Evolutionary conservation across 2,329 filamentous ascomycete species (phyloP).

Genomic region (Coniella vitis): DNA sequence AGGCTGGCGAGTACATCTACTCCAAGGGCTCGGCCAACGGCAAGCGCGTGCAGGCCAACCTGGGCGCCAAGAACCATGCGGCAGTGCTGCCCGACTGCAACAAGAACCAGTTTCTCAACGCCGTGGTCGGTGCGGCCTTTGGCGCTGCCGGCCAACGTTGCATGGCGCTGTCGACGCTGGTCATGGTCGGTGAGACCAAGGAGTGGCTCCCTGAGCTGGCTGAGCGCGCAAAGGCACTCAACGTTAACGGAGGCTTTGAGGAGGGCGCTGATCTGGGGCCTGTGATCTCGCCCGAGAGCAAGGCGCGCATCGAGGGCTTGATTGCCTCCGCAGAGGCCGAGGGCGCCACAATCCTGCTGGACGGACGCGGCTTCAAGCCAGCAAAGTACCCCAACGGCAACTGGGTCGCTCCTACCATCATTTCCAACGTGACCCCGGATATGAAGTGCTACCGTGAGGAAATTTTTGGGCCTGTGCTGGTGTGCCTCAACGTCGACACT

Average conservation of each 20-base stretch:
- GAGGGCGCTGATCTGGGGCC: slow-evolving; percentile 72
- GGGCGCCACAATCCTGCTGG: slow-evolving; percentile 75
- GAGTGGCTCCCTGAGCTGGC: slow-evolving; percentile 75
- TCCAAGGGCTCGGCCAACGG: slow-evolving; percentile 71
- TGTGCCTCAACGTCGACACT: slow-evolving; percentile 71
- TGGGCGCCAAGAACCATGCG: slow-evolving; percentile 85
- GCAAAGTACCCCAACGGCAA: slow-evolving; percentile 79
- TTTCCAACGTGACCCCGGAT: slow-evolving; percentile 69
- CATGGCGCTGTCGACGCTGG: slow-evolving; percentile 78
- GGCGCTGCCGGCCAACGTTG: slow-evolving; percentile 80
- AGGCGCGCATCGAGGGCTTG: slow-evolving; percentile 68
- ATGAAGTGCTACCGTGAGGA: slow-evolving; percentile 84
- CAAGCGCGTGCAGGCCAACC: slow-evolving; percentile 82
- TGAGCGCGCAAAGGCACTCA: slow-evolving; percentile 64
- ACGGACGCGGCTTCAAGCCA: slow-evolving; percentile 68
- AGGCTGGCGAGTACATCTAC: slow-evolving; percentile 85
- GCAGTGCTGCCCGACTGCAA: slow-evolving; percentile 80
- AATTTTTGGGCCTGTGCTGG: slow-evolving; percentile 79
- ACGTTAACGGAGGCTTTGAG: slow-evolving; percentile 76
- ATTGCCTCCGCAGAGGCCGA: slow-evolving; percentile 73
- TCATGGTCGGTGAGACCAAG: slow-evolving; percentile 80
- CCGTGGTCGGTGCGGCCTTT: slow-evolving; percentile 76
- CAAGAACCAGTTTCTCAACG: slow-evolving; percentile 84
- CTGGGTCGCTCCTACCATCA: slow-evolving; percentile 79
- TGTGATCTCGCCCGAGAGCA: slow-evolving; percentile 73